Evolutionary conservation across 2,329 filamentous ascomycete genomes (phyloP).

Genomic region (Pezizomycotina sp.): DNA sequence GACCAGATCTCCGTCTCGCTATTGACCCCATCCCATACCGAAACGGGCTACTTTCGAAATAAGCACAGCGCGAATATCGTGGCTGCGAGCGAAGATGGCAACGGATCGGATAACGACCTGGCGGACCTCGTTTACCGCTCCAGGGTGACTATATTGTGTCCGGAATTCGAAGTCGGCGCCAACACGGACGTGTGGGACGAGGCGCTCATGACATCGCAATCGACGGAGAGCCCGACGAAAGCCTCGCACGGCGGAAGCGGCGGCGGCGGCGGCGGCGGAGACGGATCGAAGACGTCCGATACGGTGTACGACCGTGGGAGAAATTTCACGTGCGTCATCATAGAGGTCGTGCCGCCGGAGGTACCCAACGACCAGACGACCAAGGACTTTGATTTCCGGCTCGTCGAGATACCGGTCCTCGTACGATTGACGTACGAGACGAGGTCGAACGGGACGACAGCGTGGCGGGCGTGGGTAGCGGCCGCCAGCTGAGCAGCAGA

Average conservation of each 20-base stretch:
- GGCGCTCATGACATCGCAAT: slow-evolving; percentile 45
- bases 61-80: too few relatives aligned
- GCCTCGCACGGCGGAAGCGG: slow-evolving; percentile 22
- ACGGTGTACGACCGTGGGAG: slow-evolving; percentile 92
- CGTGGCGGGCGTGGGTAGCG: slow-evolving; percentile 35
- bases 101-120: too few relatives aligned
- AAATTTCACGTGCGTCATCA: slow-evolving; percentile 87
- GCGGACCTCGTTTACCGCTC: too few relatives aligned
- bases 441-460: slow-evolving; percentile 48
- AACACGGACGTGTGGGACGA: slow-evolving; percentile 94
- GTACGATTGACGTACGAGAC: slow-evolving; percentile 82
- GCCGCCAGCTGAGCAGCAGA: slow-evolving; percentile 23
- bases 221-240: slow-evolving; percentile 23
- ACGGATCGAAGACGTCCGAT: slow-evolving; percentile 39
- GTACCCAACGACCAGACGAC: slow-evolving; percentile 29
- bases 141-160: slow-evolving; percentile 80
- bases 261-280: slow-evolving; percentile 30
- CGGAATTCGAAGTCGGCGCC: slow-evolving; percentile 82
- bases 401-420: slow-evolving; percentile 84
- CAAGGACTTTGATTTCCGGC: slow-evolving; percentile 31
- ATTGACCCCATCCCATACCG: slow-evolving; percentile 64
- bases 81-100: too few relatives aligned
- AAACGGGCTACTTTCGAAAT: too few relatives aligned
- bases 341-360: slow-evolving; percentile 64
- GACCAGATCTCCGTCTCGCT: slow-evolving; percentile 76